Evolutionary conservation across 2,329 filamentous ascomycete species (phyloP).

Genomic region (Metarhizium sp.): DNA sequence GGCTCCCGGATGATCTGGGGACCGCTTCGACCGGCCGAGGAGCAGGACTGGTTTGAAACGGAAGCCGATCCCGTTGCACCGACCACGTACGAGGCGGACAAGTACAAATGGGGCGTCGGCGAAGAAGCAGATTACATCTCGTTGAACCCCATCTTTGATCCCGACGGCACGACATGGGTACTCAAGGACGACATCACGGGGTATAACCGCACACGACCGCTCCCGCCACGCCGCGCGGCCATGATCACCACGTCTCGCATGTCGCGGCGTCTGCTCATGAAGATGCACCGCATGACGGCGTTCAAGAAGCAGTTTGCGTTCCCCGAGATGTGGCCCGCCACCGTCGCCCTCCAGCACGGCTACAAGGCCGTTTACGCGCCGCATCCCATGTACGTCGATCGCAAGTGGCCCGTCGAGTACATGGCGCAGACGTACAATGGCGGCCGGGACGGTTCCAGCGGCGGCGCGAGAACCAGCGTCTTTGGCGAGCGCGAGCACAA

Average conservation of each 20-base stretch:
- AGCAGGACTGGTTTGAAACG: constrained; percentile 61
- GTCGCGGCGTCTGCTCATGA: constrained; percentile 66
- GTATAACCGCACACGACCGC: constrained; percentile 56
- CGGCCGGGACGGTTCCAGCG: constrained; percentile 63
- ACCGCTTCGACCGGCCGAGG: constrained; percentile 58
- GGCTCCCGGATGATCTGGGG: constrained; percentile 71
- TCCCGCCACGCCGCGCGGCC: constrained; percentile 63
- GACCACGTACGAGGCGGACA: constrained; percentile 63
- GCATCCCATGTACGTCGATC: constrained; percentile 80
- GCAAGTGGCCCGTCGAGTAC: constrained; percentile 73
- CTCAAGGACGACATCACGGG: constrained; percentile 77
- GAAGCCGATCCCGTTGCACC: constrained; percentile 68
- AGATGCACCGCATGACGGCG: constrained; percentile 86
- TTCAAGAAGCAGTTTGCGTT: constrained; percentile 84
- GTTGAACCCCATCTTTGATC: constrained; percentile 86
- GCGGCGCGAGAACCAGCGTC: constrained; percentile 62
- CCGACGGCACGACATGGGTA: constrained; percentile 76
- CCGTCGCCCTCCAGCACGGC: constrained; percentile 80
- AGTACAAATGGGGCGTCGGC: constrained; percentile 76
- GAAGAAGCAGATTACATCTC: constrained; percentile 90
- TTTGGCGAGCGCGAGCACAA: constrained; percentile 86
- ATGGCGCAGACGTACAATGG: constrained; percentile 74
- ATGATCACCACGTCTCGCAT: constrained; percentile 86
- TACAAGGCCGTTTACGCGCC: constrained; percentile 88
- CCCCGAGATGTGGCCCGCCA: constrained; percentile 93